Base-by-base conservation (phyloP, 2,329 filamentous ascomycete species). In the Lasiodiplodia hormozganensis region DNA sequence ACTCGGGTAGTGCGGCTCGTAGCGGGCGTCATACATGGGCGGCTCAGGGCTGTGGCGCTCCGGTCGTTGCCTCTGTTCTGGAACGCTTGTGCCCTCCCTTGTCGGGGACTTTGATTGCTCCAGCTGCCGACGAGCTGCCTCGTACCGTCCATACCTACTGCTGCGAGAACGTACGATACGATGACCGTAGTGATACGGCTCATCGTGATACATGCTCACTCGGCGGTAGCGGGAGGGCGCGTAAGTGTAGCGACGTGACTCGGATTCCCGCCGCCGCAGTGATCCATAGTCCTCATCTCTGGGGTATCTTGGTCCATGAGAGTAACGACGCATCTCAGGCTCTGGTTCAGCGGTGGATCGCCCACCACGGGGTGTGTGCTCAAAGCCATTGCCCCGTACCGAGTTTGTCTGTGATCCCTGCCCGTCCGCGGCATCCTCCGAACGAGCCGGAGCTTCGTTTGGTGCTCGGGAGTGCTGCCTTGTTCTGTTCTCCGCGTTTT, bases 51-150 rank as follows among this genome's bases (percentile, higher is more conserved):
- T 62, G 31, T 47, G 57, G 47, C 56, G 58, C 8, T 54, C 54
- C 4, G 60, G 65, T 25, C 67, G 25, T 21, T 62, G 67, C 23
- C 38, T 49, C 38, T n/a, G 65, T 38, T 67, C 65, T 11, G 66
- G 56, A 16, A 34, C 31, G 31, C 47, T 28, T 14, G 66, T 68
- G 2, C 43, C 25, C 62, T 68, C 58, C 18, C 67, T 52, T 28
- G 67, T 58, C 8, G 67, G 67, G 10, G 58, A 64, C 60, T 65
- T 68, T 52, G 58, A 64, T 14, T 65, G 68, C 18, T 66, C 68
- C 4, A 69, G 49, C n/a, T 56, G 62, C 18, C 62, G 52, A 36
- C 64, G 68, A 12, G 62, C 57, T 36, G 68, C 68, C 23, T 69
- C 68, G 36, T 69, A 69, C 7, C 64, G 62, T 12, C 64, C 64